Conservation (phyloP, 139 green algal species). For the Coelastrella sp. region DNA sequence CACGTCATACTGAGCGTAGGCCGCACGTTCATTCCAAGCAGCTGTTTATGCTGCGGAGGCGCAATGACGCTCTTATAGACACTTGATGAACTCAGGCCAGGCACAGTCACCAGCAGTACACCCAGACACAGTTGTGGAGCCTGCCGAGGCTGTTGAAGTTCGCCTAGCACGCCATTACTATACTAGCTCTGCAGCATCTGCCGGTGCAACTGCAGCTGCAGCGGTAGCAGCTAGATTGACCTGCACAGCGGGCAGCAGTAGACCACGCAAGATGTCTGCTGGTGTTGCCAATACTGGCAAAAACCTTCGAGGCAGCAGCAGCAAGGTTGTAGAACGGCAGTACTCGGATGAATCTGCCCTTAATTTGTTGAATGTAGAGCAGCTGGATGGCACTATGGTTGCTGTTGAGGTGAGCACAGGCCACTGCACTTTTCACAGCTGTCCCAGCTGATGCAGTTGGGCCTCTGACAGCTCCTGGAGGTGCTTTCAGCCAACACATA, state of each 20-base stretch:
- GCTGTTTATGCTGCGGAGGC: background rate
- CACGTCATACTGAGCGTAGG: background rate
- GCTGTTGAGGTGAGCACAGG: background rate
- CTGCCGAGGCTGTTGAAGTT: background rate
- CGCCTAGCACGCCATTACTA: background rate
- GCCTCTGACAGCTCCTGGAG: no score
- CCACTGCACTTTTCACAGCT: no score
- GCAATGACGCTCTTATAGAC: background rate
- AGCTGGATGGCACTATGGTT: background rate
- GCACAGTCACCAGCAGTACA: slow-evolving; percentile 49
- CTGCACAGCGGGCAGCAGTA: background rate
- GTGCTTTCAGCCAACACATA: no score
- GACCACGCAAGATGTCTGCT: background rate
- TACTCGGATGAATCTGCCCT: background rate
- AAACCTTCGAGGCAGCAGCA: background rate
- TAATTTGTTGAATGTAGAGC: background rate
- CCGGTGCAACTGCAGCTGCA: background rate
- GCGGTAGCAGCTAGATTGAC: background rate
- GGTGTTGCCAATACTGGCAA: background rate
- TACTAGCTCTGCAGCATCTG: background rate
- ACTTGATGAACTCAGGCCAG: slow-evolving; percentile 61
- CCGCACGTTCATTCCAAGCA: no score
- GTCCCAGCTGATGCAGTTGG: no score
- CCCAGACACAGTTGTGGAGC: background rate
- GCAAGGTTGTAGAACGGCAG: background rate